Evolutionary conservation across 768 basidiomycete species (phyloP), one percentile per base, ranked within the genome.

Genomic region (Russula lepida): DNA sequence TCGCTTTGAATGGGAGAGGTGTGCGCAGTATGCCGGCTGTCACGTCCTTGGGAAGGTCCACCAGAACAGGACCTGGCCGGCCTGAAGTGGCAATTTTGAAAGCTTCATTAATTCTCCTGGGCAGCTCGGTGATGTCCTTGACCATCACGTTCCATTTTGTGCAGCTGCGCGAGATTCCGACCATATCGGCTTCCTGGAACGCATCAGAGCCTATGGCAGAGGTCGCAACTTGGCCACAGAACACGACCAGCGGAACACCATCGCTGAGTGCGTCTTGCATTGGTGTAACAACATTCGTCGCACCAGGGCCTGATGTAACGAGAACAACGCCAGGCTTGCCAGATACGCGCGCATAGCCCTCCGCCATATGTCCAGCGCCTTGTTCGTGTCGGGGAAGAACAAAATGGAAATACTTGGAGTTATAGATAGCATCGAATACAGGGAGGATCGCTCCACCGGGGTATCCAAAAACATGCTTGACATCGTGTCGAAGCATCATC

Each of bases 141-240:
- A 98, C 92, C 94, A 98, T 95, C 63, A 99, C 95, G 71, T 99
- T 98, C 97, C 97, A 98, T 73, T 98, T 99, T 27, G 97, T 98
- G 77, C 97, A 99, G 68, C 87, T 86, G 54, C 95, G 81, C 32
- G 95, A 97, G 73, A 98, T 99, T 52, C 97, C 97, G 58, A 99
- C 80, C 53, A 98, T 75, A 72, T 99, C 97, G 43, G 97, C 97
- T 75, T 99, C 97, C 72, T 99, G 97, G 83, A 99, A 99, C 1
- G 92, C 92, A 70, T 99, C 95, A 17, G 92, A 95, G n/a, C 95
- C 95, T 63, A 99, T 99, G 55, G 92, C 87, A n/a, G 90, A 90
- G 8, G 95, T 98, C 0, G 97, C 95, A n/a, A 99, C 95, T 78
- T 98, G 95, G 1, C 97, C 95, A 49, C 86, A 84, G 76, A 98